phyloP scores from a whole-genome alignment of 768 basidiomycete species.

The Pulveroboletus sp. region DNA sequence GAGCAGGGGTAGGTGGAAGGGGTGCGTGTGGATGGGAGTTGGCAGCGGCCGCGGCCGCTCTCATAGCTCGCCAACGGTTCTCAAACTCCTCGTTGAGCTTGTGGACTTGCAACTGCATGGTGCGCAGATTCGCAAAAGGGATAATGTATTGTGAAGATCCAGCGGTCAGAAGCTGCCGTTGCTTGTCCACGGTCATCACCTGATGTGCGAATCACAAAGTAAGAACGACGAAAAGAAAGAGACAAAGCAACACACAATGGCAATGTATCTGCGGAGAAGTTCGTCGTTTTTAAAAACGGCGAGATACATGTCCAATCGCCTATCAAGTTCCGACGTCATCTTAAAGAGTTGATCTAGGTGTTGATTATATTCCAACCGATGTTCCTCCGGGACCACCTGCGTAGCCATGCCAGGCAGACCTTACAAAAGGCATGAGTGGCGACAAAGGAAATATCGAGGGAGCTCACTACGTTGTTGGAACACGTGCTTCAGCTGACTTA shows the following conservation, averaged over 20 bases:
- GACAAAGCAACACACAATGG: constrained; percentile 45
- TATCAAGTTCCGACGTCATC: constrained; percentile 45
- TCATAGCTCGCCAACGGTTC: constrained; percentile 26
- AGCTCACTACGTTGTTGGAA: constrained; percentile 33
- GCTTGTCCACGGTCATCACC: constrained; percentile 43
- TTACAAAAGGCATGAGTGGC: constrained; percentile 19
- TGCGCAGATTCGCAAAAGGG: constrained; percentile 37
- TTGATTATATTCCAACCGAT: constrained; percentile 48
- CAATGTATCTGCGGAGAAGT: constrained; percentile 44
- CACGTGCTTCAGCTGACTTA: constrained; percentile 32
- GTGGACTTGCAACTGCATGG: constrained; percentile 42
- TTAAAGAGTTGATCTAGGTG: constrained; percentile 49
- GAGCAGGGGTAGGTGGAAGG: not conserved
- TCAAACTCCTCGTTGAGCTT: constrained; percentile 41
- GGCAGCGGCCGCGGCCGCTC: constrained; percentile 6
- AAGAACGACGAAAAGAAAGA: constrained; percentile 11
- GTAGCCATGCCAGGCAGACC: constrained; percentile 34
- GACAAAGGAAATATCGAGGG: constrained; percentile 7
- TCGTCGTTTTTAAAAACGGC: constrained; percentile 47
- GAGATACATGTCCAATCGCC: constrained; percentile 45
- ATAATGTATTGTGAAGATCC: constrained; percentile 32
- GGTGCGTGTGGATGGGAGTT: constrained; percentile 5
- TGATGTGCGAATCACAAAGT: constrained; percentile 18
- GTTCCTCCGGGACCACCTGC: constrained; percentile 48
- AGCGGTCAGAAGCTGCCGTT: constrained; percentile 24